Conservation (phyloP, 495 filamentous ascomycete species). For the Astrothelium subdiscretum region DNA sequence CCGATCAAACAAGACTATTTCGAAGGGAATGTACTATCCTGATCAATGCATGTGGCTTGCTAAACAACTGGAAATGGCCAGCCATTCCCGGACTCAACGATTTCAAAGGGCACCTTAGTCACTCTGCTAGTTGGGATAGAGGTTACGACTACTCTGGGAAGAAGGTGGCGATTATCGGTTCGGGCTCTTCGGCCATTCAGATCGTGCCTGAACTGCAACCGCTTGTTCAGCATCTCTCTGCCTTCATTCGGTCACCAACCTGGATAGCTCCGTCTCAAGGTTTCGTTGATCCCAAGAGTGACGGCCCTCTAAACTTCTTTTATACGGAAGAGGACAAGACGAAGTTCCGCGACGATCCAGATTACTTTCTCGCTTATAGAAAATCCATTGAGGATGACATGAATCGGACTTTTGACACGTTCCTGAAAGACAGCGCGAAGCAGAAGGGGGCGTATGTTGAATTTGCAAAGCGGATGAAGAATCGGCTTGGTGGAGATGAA, state of each 20-base stretch:
- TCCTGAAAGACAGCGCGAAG: conserved; percentile 12
- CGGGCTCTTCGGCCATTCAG: conserved; percentile 25
- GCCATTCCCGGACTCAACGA: conserved; percentile 23
- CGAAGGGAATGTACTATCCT: conserved; percentile 24
- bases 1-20: conserved; percentile 12
- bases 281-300: conserved; percentile 4
- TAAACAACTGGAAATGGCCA: conserved; percentile 30
- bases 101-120: conserved; percentile 22
- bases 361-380: conserved; percentile 23
- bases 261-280: conserved; percentile 19
- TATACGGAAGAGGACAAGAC: conserved; percentile 27
- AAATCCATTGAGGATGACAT: conserved; percentile 23
- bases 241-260: conserved; percentile 27
- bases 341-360: conserved; percentile 24
- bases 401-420: conserved; percentile 28
- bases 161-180: conserved; percentile 14
- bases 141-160: conserved; percentile 17
- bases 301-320: conserved; percentile 13
- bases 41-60: conserved; percentile 24
- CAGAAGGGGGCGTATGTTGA: conserved; percentile 3
- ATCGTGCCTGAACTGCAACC: conserved; percentile 20
- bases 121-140: conserved; percentile 26
- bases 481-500: conserved; percentile 5
- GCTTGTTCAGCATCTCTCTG: conserved; percentile 15
- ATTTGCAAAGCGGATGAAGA: conserved; percentile 6